These are phyloP conservation scores for Pestalotiopsis sp. DNA, from an alignment of 2,329 filamentous ascomycete genomes.

Conservation along the genomic window DNA sequence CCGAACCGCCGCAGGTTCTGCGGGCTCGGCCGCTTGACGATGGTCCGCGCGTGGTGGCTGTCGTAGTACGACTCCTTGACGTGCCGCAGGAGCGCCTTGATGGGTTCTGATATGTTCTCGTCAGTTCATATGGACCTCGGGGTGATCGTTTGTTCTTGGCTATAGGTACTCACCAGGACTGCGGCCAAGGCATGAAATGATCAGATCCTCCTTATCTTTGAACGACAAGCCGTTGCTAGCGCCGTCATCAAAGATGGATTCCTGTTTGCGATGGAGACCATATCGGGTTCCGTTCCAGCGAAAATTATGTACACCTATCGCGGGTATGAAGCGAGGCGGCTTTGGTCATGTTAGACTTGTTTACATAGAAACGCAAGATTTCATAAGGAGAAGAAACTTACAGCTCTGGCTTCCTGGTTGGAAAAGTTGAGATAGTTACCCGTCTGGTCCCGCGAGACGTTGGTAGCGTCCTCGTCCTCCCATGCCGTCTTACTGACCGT, in stretches of 20 bases:
- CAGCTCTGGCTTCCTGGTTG: slow-evolving; percentile 53
- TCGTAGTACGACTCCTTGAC: slow-evolving; percentile 53
- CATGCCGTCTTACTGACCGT: slow-evolving; percentile 55
- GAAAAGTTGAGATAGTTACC: slow-evolving; percentile 59
- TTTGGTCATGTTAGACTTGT: slow-evolving; percentile 19
- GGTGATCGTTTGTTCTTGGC: background rate
- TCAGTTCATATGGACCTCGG: background rate
- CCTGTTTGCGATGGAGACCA: slow-evolving; percentile 44
- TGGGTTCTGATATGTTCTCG: slow-evolving; percentile 37
- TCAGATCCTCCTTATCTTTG: slow-evolving; percentile 53
- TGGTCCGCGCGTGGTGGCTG: slow-evolving; percentile 56
- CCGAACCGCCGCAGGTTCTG: slow-evolving; percentile 46
- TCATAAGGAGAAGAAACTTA: slow-evolving; percentile 24
- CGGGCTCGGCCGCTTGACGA: slow-evolving; percentile 53
- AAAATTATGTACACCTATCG: slow-evolving; percentile 52
- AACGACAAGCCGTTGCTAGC: slow-evolving; percentile 33
- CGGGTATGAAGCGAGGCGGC: slow-evolving; percentile 54
- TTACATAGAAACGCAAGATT: background rate
- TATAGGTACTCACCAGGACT: slow-evolving; percentile 29
- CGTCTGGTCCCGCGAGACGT: slow-evolving; percentile 27
- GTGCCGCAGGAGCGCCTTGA: slow-evolving; percentile 55
- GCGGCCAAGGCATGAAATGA: slow-evolving; percentile 56
- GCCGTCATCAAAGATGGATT: slow-evolving; percentile 39
- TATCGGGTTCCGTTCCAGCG: slow-evolving; percentile 56
- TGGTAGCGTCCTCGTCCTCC: slow-evolving; percentile 39